Percentiles rank a stretch among this genome's conserved stretches.
Evolutionary conservation across 805 yeast species (phyloP).

Genomic region (Lipomyces mesembrius): DNA sequence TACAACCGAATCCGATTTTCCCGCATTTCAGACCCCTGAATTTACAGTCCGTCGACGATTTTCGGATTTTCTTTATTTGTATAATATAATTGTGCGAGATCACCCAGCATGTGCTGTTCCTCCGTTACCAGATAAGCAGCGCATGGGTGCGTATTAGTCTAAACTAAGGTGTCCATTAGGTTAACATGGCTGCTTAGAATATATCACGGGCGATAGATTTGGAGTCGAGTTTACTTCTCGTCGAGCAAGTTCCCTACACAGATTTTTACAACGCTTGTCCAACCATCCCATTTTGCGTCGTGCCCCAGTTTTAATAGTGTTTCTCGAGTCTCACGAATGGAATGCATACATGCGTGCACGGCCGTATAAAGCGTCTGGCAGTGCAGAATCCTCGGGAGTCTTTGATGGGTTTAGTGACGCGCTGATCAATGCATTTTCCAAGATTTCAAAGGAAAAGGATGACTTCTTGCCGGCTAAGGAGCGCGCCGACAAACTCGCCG

Average conservation of each 20-base stretch:
- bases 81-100: conserved; percentile 73
- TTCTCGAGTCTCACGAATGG: conserved; percentile 78
- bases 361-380: conserved; percentile 50
- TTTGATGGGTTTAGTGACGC: conserved; percentile 87
- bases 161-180: neutral
- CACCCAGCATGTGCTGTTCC: conserved; percentile 87
- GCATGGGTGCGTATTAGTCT: conserved; percentile 51
- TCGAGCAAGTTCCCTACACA: conserved; percentile 76
- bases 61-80: conserved; percentile 81
- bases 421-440: conserved; percentile 90
- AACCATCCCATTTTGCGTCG: conserved; percentile 73
- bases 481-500: conserved; percentile 80
- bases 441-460: conserved; percentile 63
- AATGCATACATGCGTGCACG: conserved; percentile 58
- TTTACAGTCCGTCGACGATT: conserved; percentile 74
- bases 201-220: conserved; percentile 91
- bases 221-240: conserved; percentile 81
- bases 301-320: conserved; percentile 71
- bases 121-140: conserved; percentile 90
- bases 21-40: conserved; percentile 54
- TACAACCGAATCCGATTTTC: conserved; percentile 64
- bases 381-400: conserved; percentile 47
- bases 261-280: conserved; percentile 74
- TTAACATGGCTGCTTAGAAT: conserved; percentile 53
- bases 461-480: conserved; percentile 85